Percentiles rank a stretch among this genome's conserved stretches.
phyloP scores from a whole-genome alignment of 2,329 filamentous ascomycete species.

The Pseudogymnoascus sp. region DNA sequence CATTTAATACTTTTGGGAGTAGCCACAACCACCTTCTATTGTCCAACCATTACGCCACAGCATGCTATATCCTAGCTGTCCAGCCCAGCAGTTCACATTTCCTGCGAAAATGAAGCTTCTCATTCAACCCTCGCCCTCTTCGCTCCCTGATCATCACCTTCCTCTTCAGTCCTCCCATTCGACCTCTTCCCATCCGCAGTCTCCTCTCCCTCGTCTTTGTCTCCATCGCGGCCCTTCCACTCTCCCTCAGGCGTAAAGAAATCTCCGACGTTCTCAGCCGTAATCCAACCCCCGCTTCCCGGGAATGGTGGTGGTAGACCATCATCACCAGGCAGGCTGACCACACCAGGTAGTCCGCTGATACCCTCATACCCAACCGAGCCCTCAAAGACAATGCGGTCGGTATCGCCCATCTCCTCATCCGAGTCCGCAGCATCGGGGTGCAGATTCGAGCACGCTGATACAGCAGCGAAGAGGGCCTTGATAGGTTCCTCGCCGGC shows the following conservation, averaged over 20 bases:
- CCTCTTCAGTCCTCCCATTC: conserved; percentile 45
- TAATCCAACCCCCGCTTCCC: conserved; percentile 77
- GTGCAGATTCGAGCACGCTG: conserved; percentile 67
- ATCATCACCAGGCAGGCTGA: conserved; percentile 39
- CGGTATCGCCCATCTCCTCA: conserved; percentile 35
- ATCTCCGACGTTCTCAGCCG: conserved; percentile 79
- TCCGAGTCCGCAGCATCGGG: conserved; percentile 57
- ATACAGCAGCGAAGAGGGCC: conserved; percentile 55
- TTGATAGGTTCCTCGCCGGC: conserved; percentile 24
- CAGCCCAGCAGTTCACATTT: neutral
- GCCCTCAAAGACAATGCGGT: conserved; percentile 50
- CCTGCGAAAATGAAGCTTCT: neutral
- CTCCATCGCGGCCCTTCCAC: conserved; percentile 47
- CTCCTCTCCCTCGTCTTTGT: conserved; percentile 28
- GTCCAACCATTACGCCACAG: neutral
- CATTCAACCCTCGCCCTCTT: conserved; percentile 25
- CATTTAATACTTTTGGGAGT: neutral
- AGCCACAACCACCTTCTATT: neutral
- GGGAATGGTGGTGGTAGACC: conserved; percentile 60
- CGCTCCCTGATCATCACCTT: conserved; percentile 33
- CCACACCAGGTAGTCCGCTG: conserved; percentile 49
- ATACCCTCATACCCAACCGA: conserved; percentile 41
- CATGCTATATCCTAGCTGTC: neutral
- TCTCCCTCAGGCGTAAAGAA: conserved; percentile 77
- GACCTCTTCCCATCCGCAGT: conserved; percentile 36